Evolutionary conservation across 169 alveolate species (phyloP).

Genomic region (Prorocentrum cordatum): DNA sequence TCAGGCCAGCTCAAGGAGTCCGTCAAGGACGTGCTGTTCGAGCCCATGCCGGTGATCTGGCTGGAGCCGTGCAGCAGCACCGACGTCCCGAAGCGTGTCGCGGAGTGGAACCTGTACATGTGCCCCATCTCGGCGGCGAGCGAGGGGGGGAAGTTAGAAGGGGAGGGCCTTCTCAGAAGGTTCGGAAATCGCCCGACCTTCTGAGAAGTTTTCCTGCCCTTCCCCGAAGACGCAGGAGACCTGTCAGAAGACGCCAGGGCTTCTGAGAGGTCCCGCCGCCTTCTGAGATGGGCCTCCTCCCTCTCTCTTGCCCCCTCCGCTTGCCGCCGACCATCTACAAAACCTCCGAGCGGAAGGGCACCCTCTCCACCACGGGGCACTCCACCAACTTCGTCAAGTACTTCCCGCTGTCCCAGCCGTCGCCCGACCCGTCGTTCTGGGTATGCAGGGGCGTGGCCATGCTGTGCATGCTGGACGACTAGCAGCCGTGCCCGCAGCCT

Average conservation of each 20-base stretch:
- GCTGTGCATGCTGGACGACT: constrained; percentile 65
- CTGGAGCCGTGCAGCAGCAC: constrained; percentile 82
- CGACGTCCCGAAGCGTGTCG: not conserved
- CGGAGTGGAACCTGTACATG: constrained; percentile 23
- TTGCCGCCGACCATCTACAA: not conserved
- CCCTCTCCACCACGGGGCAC: constrained; percentile 65
- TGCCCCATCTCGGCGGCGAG: constrained; percentile 42
- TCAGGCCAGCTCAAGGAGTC: not conserved
- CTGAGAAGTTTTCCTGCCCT: not conserved
- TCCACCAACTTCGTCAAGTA: constrained; percentile 68
- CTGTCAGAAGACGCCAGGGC: not conserved
- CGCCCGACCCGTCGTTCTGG: constrained; percentile 32
- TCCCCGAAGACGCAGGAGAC: too few relatives aligned
- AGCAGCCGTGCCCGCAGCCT: too few relatives aligned
- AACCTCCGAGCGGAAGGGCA: constrained; percentile 21
- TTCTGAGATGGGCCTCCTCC: not conserved
- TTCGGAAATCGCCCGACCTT: not conserved
- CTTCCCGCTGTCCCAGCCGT: constrained; percentile 11
- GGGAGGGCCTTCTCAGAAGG: not conserved
- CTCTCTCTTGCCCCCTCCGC: not conserved
- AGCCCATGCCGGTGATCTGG: constrained; percentile 86
- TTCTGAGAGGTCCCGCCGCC: not conserved
- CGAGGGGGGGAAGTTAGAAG: too few relatives aligned
- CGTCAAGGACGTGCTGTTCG: constrained; percentile 77
- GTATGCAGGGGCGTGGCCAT: constrained; percentile 59